Percentiles rank a stretch among this genome's conserved stretches.
Evolutionary conservation across 495 filamentous ascomycete species (phyloP).

Genomic region (Staphylotrichum longicolle): DNA sequence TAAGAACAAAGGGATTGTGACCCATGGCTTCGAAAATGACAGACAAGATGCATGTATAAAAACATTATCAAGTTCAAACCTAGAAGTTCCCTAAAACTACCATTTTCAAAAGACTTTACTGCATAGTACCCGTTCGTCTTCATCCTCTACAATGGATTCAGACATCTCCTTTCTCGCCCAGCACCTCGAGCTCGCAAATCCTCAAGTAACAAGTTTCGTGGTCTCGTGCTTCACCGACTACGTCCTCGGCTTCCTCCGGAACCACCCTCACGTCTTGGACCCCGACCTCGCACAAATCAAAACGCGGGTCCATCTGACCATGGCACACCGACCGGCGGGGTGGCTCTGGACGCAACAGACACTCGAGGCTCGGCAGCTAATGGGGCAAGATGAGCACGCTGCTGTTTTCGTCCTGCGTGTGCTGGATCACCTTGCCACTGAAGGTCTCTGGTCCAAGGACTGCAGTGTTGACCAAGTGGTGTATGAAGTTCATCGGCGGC

Average conservation of each 20-base stretch:
- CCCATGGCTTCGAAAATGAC: too few species aligned
- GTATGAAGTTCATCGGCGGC: neutral
- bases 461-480: neutral
- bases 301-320: neutral
- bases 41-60: too few species aligned
- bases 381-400: conserved; percentile 13
- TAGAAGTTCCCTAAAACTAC: too few species aligned
- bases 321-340: neutral
- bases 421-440: neutral
- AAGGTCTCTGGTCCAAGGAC: neutral
- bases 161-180: neutral
- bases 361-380: neutral
- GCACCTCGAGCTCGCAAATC: neutral
- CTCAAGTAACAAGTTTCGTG: neutral
- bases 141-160: conserved; percentile 3
- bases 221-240: conserved; percentile 12
- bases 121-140: too few species aligned
- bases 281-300: conserved; percentile 7
- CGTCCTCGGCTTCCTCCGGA: conserved; percentile 1
- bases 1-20: neutral
- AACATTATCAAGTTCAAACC: too few species aligned
- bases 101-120: too few species aligned
- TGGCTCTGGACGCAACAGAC: conserved; percentile 7
- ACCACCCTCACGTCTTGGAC: conserved; percentile 4
- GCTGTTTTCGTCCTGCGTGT: conserved; percentile 4